Conservation (phyloP, 2,329 filamentous ascomycete species). For the Fusarium ramigenum region DNA sequence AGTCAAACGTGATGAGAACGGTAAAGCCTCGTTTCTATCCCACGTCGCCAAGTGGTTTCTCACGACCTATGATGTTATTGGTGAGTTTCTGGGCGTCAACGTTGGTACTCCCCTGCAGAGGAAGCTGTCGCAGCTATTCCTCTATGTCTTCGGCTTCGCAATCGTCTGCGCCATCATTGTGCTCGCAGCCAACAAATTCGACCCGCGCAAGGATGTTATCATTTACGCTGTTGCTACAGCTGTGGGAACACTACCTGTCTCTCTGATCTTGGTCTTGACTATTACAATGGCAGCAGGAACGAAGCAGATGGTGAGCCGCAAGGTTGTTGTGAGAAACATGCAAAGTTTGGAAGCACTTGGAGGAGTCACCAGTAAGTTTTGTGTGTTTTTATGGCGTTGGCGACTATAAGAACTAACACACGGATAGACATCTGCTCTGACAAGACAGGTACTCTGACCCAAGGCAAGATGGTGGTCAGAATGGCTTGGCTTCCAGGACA, state of each 20-base stretch:
- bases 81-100: constrained; percentile 56
- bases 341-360: constrained; percentile 54
- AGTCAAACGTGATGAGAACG: constrained; percentile 56
- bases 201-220: constrained; percentile 48
- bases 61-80: constrained; percentile 39
- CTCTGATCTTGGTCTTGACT: constrained; percentile 62
- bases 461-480: constrained; percentile 46
- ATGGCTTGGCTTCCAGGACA: constrained; percentile 46
- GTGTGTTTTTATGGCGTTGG: not conserved
- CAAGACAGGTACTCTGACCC: constrained; percentile 49
- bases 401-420: not conserved
- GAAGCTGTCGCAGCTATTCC: constrained; percentile 73
- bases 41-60: constrained; percentile 47
- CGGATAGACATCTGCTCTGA: constrained; percentile 46
- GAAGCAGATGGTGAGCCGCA: constrained; percentile 59
- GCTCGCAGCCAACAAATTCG: constrained; percentile 40
- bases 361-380: constrained; percentile 56
- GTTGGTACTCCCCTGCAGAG: constrained; percentile 75
- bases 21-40: constrained; percentile 44
- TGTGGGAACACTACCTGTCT: constrained; percentile 57
- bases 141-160: constrained; percentile 56
- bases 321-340: constrained; percentile 60
- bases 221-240: constrained; percentile 54
- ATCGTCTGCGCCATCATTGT: constrained; percentile 37
- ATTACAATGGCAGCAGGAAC: constrained; percentile 64